Percentiles rank a stretch among this genome's conserved stretches.
phyloP scores from a whole-genome alignment of 2,329 filamentous ascomycete species.

The Coniella lustricola region DNA sequence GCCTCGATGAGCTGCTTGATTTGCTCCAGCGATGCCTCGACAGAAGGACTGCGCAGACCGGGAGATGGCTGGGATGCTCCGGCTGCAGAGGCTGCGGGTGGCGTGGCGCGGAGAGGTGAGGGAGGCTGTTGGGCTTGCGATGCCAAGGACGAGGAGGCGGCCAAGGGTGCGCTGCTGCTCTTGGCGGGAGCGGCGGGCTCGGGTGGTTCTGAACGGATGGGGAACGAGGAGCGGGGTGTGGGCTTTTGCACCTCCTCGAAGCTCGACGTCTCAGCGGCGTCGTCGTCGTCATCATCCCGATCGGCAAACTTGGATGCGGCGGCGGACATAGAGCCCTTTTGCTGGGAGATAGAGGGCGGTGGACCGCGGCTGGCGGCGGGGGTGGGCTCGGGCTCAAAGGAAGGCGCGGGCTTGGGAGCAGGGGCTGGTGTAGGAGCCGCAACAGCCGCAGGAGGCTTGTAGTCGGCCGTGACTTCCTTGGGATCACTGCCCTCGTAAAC shows the following conservation, averaged over 20 bases:
- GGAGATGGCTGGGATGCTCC: constrained; percentile 37
- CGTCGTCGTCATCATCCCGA: constrained; percentile 50
- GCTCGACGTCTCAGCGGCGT: constrained; percentile 60
- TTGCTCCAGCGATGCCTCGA: constrained; percentile 62
- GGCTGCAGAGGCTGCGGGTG: constrained; percentile 26
- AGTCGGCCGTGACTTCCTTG: constrained; percentile 66
- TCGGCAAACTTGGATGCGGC: constrained; percentile 85
- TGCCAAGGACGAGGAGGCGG: constrained; percentile 2
- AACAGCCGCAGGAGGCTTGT: constrained; percentile 49
- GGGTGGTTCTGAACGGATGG: constrained; percentile 31
- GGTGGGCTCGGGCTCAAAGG: constrained; percentile 48
- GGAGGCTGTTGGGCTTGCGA: constrained; percentile 22
- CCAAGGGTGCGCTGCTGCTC: constrained; percentile 27
- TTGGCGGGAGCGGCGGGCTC: constrained; percentile 39
- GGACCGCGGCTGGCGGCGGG: constrained; percentile 41
- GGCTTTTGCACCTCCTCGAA: constrained; percentile 84
- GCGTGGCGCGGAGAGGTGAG: constrained; percentile 24
- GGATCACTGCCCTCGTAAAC: constrained; percentile 79
- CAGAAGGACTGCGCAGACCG: constrained; percentile 36
- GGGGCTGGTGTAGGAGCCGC: constrained; percentile 34
- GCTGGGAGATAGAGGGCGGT: constrained; percentile 70
- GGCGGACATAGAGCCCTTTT: constrained; percentile 78
- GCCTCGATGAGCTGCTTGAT: constrained; percentile 72
- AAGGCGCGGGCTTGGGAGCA: constrained; percentile 41
- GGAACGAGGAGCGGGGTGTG: constrained; percentile 46